These are phyloP conservation scores for Fusarium continuum DNA, from an alignment of 2,329 filamentous ascomycete genomes.

Conservation along the genomic window DNA sequence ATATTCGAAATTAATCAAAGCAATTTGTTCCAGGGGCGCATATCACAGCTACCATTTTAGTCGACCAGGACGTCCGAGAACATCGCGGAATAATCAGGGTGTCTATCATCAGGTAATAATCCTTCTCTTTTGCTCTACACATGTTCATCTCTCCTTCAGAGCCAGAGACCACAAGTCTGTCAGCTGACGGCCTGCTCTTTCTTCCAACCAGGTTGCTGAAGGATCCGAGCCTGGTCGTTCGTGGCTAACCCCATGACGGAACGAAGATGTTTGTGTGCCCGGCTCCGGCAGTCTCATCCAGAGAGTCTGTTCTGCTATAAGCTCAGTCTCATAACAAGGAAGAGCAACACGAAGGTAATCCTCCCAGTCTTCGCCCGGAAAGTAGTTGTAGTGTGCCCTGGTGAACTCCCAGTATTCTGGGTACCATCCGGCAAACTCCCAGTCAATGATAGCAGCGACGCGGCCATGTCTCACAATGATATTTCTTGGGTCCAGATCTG, in stretches of 20 bases:
- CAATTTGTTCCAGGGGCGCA: no score
- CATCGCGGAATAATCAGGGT: background rate
- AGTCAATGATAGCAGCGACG: slow-evolving; percentile 16
- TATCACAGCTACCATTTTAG: no score
- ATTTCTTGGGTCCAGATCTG: slow-evolving; percentile 19
- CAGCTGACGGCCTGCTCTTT: slow-evolving; percentile 26
- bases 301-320: slow-evolving; percentile 36
- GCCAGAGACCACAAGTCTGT: slow-evolving; percentile 37
- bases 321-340: slow-evolving; percentile 39
- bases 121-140: background rate
- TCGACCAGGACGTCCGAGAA: background rate
- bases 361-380: slow-evolving; percentile 32
- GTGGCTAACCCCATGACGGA: slow-evolving; percentile 12
- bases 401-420: slow-evolving; percentile 35
- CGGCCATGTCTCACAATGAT: slow-evolving; percentile 19
- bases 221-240: slow-evolving; percentile 28
- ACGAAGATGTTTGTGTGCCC: slow-evolving; percentile 18
- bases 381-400: slow-evolving; percentile 42
- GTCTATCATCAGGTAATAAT: background rate
- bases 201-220: slow-evolving; percentile 36
- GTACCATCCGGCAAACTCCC: slow-evolving; percentile 24
- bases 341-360: slow-evolving; percentile 33
- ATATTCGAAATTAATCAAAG: no score
- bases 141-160: slow-evolving; percentile 1
- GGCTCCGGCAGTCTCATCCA: slow-evolving; percentile 37